Conservation (phyloP, 2,329 filamentous ascomycete genomes). For the Dichotomopilus funicola region DNA sequence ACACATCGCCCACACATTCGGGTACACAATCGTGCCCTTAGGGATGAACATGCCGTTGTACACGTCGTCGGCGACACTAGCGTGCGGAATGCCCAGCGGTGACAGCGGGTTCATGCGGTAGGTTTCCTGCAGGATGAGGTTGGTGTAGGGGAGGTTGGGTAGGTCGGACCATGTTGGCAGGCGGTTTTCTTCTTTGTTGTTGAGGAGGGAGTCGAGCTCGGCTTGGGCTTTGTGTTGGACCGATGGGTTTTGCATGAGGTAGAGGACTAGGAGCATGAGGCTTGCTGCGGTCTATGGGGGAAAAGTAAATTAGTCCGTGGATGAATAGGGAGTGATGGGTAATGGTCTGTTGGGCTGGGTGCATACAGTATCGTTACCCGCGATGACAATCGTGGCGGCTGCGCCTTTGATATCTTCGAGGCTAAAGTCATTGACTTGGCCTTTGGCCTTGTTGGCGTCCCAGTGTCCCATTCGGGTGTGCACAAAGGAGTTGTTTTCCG, state of each 20-base stretch:
- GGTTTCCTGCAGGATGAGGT: conserved; percentile 30
- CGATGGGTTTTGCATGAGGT: conserved; percentile 35
- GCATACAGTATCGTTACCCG: conserved; percentile 25
- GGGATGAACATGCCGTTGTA: conserved; percentile 42
- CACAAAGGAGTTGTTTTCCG: conserved; percentile 17
- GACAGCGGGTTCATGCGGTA: conserved; percentile 31
- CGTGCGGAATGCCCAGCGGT: conserved; percentile 35
- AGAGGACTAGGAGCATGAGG: conserved; percentile 32
- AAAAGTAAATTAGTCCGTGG: too few species aligned
- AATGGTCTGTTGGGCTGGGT: not conserved
- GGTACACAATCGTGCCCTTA: conserved; percentile 35
- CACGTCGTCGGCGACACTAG: conserved; percentile 33
- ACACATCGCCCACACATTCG: conserved; percentile 37
- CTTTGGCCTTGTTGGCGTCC: conserved; percentile 4
- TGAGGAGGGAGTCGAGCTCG: conserved; percentile 34
- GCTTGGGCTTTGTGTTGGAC: conserved; percentile 30
- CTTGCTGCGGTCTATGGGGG: conserved; percentile 25
- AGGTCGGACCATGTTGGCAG: conserved; percentile 24
- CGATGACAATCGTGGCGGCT: conserved; percentile 26
- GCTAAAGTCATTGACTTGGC: conserved; percentile 16
- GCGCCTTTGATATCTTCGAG: conserved; percentile 27
- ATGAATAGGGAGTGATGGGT: too few species aligned
- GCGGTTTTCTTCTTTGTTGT: conserved; percentile 23
- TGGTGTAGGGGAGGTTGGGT: conserved; percentile 32
- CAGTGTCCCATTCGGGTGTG: conserved; percentile 14